Percentiles rank a stretch among this genome's conserved stretches.
Evolutionary conservation across 805 yeast genomes (phyloP).

Genomic region (Lachancea sp.): DNA sequence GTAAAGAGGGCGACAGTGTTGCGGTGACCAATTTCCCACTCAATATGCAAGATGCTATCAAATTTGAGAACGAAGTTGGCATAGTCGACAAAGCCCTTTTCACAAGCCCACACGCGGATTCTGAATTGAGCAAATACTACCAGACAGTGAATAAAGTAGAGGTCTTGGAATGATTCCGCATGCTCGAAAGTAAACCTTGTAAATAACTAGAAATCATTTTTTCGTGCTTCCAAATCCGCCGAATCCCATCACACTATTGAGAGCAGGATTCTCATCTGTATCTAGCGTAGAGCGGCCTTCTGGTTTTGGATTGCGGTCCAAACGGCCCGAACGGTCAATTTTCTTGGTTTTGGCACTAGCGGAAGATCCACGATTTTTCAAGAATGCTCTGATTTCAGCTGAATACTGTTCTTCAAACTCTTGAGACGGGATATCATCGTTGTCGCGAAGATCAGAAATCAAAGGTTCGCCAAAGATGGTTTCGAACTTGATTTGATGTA

Average conservation of each 20-base stretch:
- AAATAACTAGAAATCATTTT: constrained; percentile 15
- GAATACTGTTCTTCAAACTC: constrained; percentile 41
- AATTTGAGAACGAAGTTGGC: constrained; percentile 65
- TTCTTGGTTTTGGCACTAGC: constrained; percentile 32
- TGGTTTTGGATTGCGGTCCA: constrained; percentile 14
- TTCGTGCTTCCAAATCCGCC: constrained; percentile 48
- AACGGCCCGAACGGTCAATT: constrained; percentile 23
- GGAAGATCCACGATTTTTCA: constrained; percentile 11
- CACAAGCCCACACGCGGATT: constrained; percentile 24
- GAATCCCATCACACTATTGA: constrained; percentile 52
- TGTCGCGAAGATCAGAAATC: constrained; percentile 28
- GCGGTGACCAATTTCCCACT: constrained; percentile 55
- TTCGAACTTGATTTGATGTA: constrained; percentile 47
- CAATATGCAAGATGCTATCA: constrained; percentile 57
- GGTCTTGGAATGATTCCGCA: constrained; percentile 10
- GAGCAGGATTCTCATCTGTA: constrained; percentile 21
- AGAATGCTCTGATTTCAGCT: constrained; percentile 31
- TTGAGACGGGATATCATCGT: constrained; percentile 40
- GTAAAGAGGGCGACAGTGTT: constrained; percentile 38
- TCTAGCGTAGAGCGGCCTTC: constrained; percentile 6
- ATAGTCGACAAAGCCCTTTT: constrained; percentile 37
- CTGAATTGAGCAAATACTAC: constrained; percentile 55
- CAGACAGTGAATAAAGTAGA: constrained; percentile 54
- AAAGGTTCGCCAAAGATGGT: constrained; percentile 29
- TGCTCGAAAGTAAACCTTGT: neutral